Conservation (phyloP, 352 stramenopile genomes). For the Salisapilia sapeloensis region DNA sequence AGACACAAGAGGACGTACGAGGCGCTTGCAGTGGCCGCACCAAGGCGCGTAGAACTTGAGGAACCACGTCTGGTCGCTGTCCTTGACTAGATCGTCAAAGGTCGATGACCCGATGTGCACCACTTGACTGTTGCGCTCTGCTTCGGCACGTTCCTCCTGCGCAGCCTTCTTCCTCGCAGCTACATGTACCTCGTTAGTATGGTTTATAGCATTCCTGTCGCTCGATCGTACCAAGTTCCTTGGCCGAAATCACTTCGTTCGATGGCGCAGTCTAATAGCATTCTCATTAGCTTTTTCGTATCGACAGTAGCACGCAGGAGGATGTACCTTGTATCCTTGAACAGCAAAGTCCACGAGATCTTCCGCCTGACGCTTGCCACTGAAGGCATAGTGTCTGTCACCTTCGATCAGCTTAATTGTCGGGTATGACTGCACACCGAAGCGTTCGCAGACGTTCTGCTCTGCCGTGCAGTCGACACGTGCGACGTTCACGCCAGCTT, state of each 20-base stretch:
- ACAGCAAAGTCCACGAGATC: conserved; percentile 33
- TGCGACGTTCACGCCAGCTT: conserved; percentile 21
- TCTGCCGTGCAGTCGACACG: conserved; percentile 74
- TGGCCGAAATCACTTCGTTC: conserved; percentile 31
- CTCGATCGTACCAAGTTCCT: conserved; percentile 29
- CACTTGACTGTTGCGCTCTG: conserved; percentile 28
- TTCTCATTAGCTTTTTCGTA: neutral
- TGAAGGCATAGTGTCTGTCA: conserved; percentile 57
- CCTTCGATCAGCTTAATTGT: conserved; percentile 57
- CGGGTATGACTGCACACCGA: conserved; percentile 65
- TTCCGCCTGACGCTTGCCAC: conserved; percentile 29
- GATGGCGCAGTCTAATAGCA: conserved; percentile 15
- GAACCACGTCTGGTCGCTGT: conserved; percentile 42
- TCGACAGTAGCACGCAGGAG: neutral
- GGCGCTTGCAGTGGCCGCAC: conserved; percentile 68
- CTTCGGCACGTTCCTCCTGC: conserved; percentile 27
- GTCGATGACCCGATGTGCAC: conserved; percentile 24
- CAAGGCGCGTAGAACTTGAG: conserved; percentile 75
- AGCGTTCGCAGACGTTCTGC: conserved; percentile 54
- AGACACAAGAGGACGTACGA: conserved; percentile 13
- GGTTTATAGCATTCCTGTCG: neutral
- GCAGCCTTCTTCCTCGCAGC: conserved; percentile 5
- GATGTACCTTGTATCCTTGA: conserved; percentile 43
- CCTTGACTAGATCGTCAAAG: conserved; percentile 47
- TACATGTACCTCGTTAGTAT: conserved; percentile 2